These are phyloP conservation scores for Hymenoscyphus scutula DNA, from an alignment of 2,329 filamentous ascomycete species.

Conservation along the genomic window DNA sequence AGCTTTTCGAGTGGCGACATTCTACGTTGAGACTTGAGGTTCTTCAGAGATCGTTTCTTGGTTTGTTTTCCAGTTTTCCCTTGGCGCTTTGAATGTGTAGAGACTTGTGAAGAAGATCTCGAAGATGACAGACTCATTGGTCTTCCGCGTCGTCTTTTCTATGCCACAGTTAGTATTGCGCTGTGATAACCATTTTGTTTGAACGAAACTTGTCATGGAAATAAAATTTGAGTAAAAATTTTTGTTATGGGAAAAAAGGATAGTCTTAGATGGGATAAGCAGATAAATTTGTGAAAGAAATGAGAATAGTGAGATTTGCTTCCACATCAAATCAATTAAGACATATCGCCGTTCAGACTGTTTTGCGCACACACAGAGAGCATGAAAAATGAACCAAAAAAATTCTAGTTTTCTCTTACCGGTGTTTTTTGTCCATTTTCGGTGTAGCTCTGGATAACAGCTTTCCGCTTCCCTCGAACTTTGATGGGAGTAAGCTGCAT, in stretches of 20 bases:
- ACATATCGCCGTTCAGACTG: no score
- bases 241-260: no score
- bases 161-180: not conserved
- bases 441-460: not conserved
- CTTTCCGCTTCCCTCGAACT: slow-evolving; percentile 32
- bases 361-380: no score
- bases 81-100: not conserved
- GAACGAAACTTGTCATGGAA: no score
- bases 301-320: no score
- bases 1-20: slow-evolving; percentile 34
- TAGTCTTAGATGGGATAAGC: no score
- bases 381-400: no score
- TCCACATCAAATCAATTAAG: no score
- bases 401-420: not conserved
- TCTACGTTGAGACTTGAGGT: slow-evolving; percentile 31
- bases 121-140: slow-evolving; percentile 19
- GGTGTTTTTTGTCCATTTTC: not conserved
- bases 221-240: no score
- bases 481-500: slow-evolving; percentile 35
- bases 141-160: slow-evolving; percentile 9
- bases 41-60: slow-evolving; percentile 26
- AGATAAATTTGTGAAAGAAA: no score
- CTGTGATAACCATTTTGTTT: no score
- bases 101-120: not conserved
- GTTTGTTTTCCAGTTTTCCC: slow-evolving; percentile 4